Evolutionary conservation across 2,329 filamentous ascomycete genomes (phyloP).

Genomic region (Phyllosticta ampelicida): DNA sequence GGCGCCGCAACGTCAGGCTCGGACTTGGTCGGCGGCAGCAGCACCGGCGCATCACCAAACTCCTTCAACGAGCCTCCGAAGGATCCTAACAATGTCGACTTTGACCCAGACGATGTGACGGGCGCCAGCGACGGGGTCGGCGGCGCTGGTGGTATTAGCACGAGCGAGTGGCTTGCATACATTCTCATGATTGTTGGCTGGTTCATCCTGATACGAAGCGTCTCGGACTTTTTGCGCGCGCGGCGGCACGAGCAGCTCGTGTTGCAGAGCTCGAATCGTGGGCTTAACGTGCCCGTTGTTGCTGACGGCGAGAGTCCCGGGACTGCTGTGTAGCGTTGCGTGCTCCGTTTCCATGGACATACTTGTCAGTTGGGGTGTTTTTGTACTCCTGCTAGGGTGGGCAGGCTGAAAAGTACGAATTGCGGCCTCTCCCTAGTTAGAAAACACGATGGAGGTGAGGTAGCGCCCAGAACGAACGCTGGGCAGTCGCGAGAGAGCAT

Average conservation of each 20-base stretch:
- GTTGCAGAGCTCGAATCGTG: slow-evolving; percentile 82
- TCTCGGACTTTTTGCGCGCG: slow-evolving; percentile 80
- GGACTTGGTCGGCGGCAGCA: not conserved
- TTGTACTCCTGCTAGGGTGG: not conserved
- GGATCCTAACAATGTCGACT: slow-evolving; percentile 84
- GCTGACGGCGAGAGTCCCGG: slow-evolving; percentile 58
- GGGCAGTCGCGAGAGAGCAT: too few species aligned
- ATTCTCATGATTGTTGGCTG: slow-evolving; percentile 93
- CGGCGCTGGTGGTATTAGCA: slow-evolving; percentile 48
- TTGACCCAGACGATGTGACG: slow-evolving; percentile 61
- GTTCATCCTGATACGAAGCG: slow-evolving; percentile 93
- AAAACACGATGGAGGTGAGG: too few species aligned
- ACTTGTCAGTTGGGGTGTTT: not conserved
- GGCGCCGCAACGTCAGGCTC: slow-evolving; percentile 32
- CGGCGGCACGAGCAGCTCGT: slow-evolving; percentile 88
- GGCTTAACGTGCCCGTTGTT: slow-evolving; percentile 73
- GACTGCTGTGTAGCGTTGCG: not conserved
- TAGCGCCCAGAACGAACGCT: too few species aligned
- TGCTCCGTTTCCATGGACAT: not conserved
- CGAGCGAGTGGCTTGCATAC: slow-evolving; percentile 83
- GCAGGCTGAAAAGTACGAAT: too few species aligned
- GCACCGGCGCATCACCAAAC: not conserved
- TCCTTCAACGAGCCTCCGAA: slow-evolving; percentile 53
- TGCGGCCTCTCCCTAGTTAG: too few species aligned
- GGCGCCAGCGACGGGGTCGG: slow-evolving; percentile 28